phyloP scores from a whole-genome alignment of 805 yeast genomes.

The Suhomyces vadensis region DNA sequence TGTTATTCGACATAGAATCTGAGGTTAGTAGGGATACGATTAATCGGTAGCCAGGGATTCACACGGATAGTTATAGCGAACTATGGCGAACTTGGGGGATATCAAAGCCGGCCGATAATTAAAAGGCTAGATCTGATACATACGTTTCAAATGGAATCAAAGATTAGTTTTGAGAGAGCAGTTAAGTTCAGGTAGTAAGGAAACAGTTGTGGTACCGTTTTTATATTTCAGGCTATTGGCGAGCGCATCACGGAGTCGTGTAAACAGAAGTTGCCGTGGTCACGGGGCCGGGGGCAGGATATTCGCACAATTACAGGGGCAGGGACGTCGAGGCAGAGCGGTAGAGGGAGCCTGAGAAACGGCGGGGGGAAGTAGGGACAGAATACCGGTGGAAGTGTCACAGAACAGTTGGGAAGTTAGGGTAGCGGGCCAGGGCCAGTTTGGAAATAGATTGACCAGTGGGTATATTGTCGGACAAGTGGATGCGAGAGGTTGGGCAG shows the following conservation, averaged over 20 bases:
- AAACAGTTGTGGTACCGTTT: not conserved
- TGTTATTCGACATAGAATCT: slow-evolving; percentile 21
- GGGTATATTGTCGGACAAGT: too few species aligned
- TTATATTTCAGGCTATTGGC: not conserved
- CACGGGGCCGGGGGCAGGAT: not conserved
- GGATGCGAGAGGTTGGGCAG: too few species aligned
- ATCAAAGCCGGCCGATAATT: too few species aligned
- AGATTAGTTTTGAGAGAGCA: not conserved
- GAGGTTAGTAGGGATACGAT: slow-evolving; percentile 3
- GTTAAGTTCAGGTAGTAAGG: not conserved
- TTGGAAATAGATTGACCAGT: too few species aligned
- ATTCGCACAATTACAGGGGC: not conserved
- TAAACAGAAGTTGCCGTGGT: not conserved
- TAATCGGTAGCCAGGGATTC: not conserved
- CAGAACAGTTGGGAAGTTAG: too few species aligned
- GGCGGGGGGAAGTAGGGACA: not conserved
- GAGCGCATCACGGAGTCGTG: not conserved
- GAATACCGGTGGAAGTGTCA: too few species aligned
- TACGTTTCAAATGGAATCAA: not conserved
- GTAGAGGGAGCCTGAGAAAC: too few species aligned
- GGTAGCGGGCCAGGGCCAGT: too few species aligned
- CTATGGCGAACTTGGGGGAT: too few species aligned
- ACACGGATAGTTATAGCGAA: too few species aligned
- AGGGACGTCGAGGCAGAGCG: not conserved
- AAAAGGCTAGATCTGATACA: too few species aligned